phyloP scores from a whole-genome alignment of 805 yeast genomes.

The Starmerella riodocensis region DNA sequence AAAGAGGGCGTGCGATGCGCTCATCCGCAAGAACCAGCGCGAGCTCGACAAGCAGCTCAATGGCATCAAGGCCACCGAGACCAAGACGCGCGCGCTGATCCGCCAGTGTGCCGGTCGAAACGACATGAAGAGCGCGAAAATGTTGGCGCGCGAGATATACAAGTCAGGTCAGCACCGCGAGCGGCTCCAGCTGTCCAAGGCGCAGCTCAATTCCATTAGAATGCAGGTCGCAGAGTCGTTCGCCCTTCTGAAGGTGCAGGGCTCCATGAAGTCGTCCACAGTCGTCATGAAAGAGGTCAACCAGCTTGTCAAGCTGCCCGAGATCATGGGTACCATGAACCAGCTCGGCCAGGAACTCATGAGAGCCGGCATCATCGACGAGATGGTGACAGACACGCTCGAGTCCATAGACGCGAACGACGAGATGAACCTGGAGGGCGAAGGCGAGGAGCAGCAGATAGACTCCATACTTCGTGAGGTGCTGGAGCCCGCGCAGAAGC shows the following conservation, averaged over 20 bases:
- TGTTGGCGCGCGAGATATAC: conserved; percentile 73
- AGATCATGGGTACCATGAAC: conserved; percentile 66
- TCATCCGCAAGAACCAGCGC: conserved; percentile 72
- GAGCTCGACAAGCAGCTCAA: conserved; percentile 68
- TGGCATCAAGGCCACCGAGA: conserved; percentile 44
- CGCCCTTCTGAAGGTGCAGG: conserved; percentile 68
- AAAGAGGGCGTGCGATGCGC: conserved; percentile 62
- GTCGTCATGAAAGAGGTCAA: conserved; percentile 82
- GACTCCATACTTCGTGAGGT: conserved; percentile 29
- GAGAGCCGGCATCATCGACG: conserved; percentile 58
- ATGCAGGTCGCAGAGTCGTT: conserved; percentile 89
- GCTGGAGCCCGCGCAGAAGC: conserved; percentile 27
- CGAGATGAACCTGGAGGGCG: conserved; percentile 34
- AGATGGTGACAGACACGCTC: conserved; percentile 85
- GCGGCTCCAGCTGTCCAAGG: conserved; percentile 64
- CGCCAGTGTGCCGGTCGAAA: conserved; percentile 61
- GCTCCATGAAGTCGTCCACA: conserved; percentile 66
- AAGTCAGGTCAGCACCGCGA: conserved; percentile 59
- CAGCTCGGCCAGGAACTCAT: conserved; percentile 76
- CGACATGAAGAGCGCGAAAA: conserved; percentile 58
- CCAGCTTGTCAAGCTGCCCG: conserved; percentile 62
- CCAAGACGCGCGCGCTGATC: conserved; percentile 66
- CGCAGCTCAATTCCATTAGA: conserved; percentile 71
- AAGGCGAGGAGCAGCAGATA: conserved; percentile 26
- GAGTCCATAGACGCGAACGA: conserved; percentile 56